Conservation (phyloP, 345 rosid species). For the Gossypium arboreum region DNA sequence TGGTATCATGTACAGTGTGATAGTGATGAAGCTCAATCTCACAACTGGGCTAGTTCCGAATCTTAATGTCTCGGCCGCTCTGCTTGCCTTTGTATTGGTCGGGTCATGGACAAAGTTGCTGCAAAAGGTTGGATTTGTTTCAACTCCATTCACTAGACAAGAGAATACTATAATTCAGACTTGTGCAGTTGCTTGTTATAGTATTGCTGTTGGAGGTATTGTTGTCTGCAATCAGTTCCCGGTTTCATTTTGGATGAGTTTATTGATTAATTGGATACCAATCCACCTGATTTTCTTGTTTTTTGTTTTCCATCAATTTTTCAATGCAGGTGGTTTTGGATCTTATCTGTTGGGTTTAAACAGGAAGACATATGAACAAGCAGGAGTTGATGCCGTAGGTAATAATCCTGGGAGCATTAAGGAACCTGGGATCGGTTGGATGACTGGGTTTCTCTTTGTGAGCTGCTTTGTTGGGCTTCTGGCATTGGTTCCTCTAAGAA, state of each 20-base stretch:
- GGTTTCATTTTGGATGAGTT: neutral
- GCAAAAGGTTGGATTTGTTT: slow-evolving; percentile 58
- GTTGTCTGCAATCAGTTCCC: neutral
- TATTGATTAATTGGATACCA: slow-evolving; percentile 3
- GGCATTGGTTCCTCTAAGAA: slow-evolving; percentile 82
- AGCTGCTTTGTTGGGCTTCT: slow-evolving; percentile 77
- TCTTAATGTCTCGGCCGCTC: slow-evolving; percentile 95
- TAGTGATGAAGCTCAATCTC: slow-evolving; percentile 81
- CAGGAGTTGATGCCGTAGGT: slow-evolving; percentile 60
- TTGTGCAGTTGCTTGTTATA: slow-evolving; percentile 91
- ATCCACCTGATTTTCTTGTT: neutral
- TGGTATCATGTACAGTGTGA: slow-evolving; percentile 80
- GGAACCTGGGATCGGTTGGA: slow-evolving; percentile 91
- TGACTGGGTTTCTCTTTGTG: slow-evolving; percentile 74
- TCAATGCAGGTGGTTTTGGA: slow-evolving; percentile 78
- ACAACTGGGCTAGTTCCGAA: slow-evolving; percentile 95
- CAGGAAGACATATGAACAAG: slow-evolving; percentile 57
- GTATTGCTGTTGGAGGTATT: slow-evolving; percentile 84
- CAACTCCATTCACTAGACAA: slow-evolving; percentile 80
- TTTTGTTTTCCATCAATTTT: neutral
- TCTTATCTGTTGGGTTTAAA: slow-evolving; percentile 83
- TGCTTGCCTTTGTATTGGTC: slow-evolving; percentile 66
- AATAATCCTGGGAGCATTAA: slow-evolving; percentile 61
- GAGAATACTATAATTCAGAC: slow-evolving; percentile 92
- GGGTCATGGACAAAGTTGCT: slow-evolving; percentile 79